Conservation (phyloP, 352 stramenopile species). For the Globisporangium recalcitrans region DNA sequence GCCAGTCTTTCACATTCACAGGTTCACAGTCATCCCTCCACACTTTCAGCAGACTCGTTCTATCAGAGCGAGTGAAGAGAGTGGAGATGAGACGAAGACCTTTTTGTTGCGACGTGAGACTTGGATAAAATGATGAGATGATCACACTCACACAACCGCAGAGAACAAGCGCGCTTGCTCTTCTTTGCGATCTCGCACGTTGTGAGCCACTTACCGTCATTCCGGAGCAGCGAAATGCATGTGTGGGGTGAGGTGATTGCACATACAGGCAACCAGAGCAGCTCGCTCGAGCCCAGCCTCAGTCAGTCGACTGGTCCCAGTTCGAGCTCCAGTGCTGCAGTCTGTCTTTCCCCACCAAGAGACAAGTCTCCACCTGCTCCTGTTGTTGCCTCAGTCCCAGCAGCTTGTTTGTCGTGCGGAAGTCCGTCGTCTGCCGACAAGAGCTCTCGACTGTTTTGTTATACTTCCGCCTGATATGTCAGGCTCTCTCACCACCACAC, state of each 20-base stretch:
- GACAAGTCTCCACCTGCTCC: too few relatives aligned
- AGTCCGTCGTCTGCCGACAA: background rate
- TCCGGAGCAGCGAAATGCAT: background rate
- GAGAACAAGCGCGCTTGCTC: background rate
- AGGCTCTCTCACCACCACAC: background rate
- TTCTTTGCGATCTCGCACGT: background rate
- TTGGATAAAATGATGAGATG: background rate
- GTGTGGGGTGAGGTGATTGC: background rate
- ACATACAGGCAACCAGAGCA: background rate
- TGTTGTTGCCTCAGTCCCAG: too few relatives aligned
- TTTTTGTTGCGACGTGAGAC: background rate
- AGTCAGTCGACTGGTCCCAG: too few relatives aligned
- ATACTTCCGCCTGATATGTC: background rate
- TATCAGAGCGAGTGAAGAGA: background rate
- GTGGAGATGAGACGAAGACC: background rate
- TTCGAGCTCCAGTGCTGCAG: too few relatives aligned
- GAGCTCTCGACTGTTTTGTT: background rate
- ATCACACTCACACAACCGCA: background rate
- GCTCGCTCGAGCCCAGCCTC: too few relatives aligned
- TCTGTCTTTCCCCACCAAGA: too few relatives aligned
- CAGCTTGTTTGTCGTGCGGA: too few relatives aligned
- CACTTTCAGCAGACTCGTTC: background rate
- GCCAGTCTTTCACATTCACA: too few relatives aligned
- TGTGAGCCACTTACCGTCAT: background rate
- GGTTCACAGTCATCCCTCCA: background rate